Conservation (phyloP, 108 stramenopile species). For the Pinguiococcus pyrenoidosus region DNA sequence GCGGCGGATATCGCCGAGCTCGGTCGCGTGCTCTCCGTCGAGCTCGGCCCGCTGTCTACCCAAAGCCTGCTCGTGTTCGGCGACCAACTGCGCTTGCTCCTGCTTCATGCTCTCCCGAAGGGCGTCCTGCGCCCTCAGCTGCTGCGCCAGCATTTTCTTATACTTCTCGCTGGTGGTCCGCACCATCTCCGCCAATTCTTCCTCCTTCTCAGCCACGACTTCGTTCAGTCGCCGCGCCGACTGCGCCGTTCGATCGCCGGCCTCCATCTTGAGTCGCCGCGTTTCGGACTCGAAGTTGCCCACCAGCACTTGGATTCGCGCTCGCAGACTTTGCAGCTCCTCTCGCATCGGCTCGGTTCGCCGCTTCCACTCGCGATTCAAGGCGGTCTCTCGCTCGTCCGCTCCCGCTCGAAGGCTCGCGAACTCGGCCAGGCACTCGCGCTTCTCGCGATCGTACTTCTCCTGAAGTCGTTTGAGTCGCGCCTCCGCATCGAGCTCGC, state of each 20-base stretch:
- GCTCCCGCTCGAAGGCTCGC: no score
- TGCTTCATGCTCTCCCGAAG: neutral
- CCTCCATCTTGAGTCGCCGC: neutral
- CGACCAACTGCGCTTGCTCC: conserved; percentile 5
- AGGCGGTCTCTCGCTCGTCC: no score
- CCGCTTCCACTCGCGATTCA: no score
- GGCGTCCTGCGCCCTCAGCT: conserved; percentile 19
- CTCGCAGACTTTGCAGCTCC: no score
- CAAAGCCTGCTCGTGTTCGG: conserved; percentile 15
- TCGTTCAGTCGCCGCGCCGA: neutral
- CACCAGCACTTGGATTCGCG: no score
- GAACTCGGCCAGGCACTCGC: no score
- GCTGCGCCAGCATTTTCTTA: conserved; percentile 26
- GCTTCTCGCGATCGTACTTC: no score
- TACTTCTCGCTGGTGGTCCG: conserved; percentile 34
- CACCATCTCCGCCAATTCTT: conserved; percentile 25
- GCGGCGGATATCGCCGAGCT: conserved; percentile 7
- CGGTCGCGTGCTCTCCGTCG: conserved; percentile 21
- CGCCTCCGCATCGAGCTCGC: conserved; percentile 5
- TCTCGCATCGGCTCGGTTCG: no score
- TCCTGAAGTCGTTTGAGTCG: no score
- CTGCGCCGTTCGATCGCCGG: neutral
- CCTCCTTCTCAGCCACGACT: neutral
- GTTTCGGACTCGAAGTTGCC: no score
- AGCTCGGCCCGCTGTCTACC: conserved; percentile 21